phyloP scores from a whole-genome alignment of 495 filamentous ascomycete species.

The Xylaria castorea region DNA sequence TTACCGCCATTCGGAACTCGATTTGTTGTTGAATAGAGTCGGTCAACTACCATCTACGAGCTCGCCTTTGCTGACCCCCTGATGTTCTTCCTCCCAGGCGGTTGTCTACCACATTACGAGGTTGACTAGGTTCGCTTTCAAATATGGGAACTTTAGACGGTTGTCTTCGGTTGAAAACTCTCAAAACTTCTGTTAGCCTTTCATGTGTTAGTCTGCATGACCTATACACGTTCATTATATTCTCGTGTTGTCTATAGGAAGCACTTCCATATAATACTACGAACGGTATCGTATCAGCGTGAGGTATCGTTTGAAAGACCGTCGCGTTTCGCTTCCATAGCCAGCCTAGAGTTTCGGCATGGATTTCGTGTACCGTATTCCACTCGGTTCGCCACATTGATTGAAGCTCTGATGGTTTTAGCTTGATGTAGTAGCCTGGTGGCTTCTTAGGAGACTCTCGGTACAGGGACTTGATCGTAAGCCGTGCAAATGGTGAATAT shows the following conservation, averaged over 20 bases:
- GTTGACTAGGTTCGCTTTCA: not conserved
- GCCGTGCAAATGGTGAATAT: not conserved
- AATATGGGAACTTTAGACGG: slow-evolving; percentile 1
- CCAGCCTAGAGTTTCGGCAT: not conserved
- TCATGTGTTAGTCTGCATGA: not conserved
- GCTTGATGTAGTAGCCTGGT: slow-evolving; percentile 21
- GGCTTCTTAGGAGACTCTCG: not conserved
- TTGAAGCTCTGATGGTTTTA: slow-evolving; percentile 14
- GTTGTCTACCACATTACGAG: not conserved
- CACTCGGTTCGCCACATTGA: slow-evolving; percentile 11
- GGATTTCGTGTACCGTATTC: slow-evolving; percentile 3
- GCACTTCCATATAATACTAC: not conserved
- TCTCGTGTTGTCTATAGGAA: not conserved
- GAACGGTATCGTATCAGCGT: slow-evolving; percentile 20
- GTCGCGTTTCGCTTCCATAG: slow-evolving; percentile 8
- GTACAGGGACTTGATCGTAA: slow-evolving; percentile 12
- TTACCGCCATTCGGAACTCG: not conserved
- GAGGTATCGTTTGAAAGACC: slow-evolving; percentile 5
- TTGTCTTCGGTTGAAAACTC: not conserved
- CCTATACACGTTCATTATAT: not conserved
- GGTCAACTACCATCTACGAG: not conserved
- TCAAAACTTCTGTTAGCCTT: not conserved
- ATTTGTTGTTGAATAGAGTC: not conserved
- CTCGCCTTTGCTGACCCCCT: not conserved
- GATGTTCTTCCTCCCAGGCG: not conserved